Evolutionary conservation across 2,329 filamentous ascomycete genomes (phyloP).

Genomic region (Zasmidium citrigriseum): DNA sequence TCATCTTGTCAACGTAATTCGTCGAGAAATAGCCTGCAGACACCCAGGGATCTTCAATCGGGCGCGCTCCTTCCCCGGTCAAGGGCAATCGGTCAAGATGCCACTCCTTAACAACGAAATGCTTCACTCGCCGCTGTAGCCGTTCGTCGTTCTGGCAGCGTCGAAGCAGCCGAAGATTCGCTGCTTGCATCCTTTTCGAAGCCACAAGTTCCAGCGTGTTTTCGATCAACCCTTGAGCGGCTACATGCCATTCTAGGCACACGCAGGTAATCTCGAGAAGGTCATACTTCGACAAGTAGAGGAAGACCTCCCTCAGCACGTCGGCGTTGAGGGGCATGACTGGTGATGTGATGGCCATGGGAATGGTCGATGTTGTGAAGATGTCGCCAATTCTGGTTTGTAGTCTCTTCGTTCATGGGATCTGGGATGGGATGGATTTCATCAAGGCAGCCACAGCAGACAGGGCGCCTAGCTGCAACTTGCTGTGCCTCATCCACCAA

Average conservation of each 20-base stretch:
- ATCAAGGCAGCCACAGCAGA: background rate
- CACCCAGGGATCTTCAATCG: background rate
- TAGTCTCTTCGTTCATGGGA: too few species aligned
- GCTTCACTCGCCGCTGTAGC: background rate
- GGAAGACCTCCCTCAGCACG: background rate
- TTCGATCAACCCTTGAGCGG: background rate
- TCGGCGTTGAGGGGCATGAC: background rate
- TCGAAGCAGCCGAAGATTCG: background rate
- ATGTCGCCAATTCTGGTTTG: too few species aligned
- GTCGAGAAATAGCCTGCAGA: background rate
- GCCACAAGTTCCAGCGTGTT: background rate
- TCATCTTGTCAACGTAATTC: background rate
- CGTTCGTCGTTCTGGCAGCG: background rate
- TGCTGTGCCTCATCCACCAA: background rate
- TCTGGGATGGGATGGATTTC: background rate
- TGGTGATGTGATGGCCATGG: background rate
- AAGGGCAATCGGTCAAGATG: background rate
- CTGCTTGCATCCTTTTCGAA: background rate
- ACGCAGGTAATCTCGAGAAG: background rate
- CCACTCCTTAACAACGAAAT: background rate
- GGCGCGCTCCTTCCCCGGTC: background rate
- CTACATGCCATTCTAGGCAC: background rate
- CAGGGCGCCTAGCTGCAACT: background rate
- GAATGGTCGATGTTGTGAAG: background rate
- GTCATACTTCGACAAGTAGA: background rate